These are phyloP conservation scores for Triangularia verruculosa DNA, from an alignment of 2,329 filamentous ascomycete genomes.

Conservation along the genomic window DNA sequence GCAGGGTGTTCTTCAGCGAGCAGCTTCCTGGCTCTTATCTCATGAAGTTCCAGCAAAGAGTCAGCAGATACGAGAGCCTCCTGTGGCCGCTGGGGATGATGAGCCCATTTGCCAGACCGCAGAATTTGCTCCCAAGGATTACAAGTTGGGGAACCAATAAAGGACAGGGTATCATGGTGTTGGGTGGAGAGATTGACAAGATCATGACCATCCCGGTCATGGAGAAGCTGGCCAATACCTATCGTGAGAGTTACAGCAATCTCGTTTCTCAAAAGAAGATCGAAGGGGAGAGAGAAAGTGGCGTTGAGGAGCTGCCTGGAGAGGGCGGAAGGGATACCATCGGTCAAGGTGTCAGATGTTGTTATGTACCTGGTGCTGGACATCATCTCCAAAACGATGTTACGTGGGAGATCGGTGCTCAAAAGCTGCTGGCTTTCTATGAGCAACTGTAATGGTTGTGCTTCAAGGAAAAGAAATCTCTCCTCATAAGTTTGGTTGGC, in stretches of 20 bases:
- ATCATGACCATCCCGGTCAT: conserved; percentile 40
- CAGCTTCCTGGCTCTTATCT: conserved; percentile 41
- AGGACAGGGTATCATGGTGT: conserved; percentile 37
- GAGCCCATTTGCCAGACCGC: conserved; percentile 40
- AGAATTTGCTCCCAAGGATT: conserved; percentile 40
- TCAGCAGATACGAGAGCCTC: conserved; percentile 51
- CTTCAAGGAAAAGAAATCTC: not conserved
- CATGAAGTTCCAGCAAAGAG: conserved; percentile 40
- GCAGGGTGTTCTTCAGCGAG: conserved; percentile 49
- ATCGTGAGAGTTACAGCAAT: conserved; percentile 33
- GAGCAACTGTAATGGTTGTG: conserved; percentile 27
- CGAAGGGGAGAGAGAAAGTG: conserved; percentile 23
- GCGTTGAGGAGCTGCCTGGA: conserved; percentile 5
- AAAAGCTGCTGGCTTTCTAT: conserved; percentile 44
- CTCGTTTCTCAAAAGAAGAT: conserved; percentile 34
- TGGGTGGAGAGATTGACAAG: conserved; percentile 41
- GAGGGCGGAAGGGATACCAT: conserved; percentile 28
- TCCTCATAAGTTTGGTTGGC: not conserved
- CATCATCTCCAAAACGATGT: conserved; percentile 55
- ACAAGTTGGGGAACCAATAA: conserved; percentile 25
- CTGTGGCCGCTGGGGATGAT: conserved; percentile 51
- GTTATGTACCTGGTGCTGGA: conserved; percentile 43
- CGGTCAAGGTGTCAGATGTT: conserved; percentile 40
- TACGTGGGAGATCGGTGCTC: conserved; percentile 46
- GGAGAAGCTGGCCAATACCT: conserved; percentile 38